Evolutionary conservation across 2,329 filamentous ascomycete genomes (phyloP).

Genomic region (Plenodomus tracheiphilus): DNA sequence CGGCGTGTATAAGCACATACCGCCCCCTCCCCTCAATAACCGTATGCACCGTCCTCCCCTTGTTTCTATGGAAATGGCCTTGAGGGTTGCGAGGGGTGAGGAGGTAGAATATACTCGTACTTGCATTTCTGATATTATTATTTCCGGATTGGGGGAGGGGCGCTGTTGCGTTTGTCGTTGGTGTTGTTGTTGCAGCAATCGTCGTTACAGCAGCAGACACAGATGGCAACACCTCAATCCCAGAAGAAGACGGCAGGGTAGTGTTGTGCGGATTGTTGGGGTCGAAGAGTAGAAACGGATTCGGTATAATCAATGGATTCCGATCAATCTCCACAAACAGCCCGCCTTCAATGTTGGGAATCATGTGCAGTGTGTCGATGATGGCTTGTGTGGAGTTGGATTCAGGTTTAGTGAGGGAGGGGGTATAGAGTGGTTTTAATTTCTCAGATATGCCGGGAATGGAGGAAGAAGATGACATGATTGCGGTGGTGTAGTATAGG

Average conservation of each 20-base stretch:
- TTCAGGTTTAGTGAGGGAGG: no score
- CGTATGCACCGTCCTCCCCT: conserved; percentile 65
- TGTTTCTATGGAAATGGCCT: conserved; percentile 67
- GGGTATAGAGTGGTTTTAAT: no score
- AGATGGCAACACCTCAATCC: no score
- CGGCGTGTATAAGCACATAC: conserved; percentile 67
- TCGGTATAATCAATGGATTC: conserved; percentile 53
- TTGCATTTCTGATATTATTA: conserved; percentile 55
- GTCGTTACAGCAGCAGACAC: no score
- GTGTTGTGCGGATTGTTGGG: no score
- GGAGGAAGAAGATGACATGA: no score
- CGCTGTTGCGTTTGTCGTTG: conserved; percentile 21
- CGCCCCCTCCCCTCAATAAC: conserved; percentile 64
- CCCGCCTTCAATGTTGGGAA: conserved; percentile 55
- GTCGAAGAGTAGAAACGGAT: conserved; percentile 56
- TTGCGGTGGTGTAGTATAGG: no score
- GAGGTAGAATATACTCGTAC: conserved; percentile 67
- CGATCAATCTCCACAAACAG: conserved; percentile 55
- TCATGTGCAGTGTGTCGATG: conserved; percentile 44
- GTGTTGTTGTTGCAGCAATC: conserved; percentile 6
- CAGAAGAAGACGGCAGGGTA: no score
- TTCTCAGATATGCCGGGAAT: no score
- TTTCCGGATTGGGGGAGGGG: conserved; percentile 45
- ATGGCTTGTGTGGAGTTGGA: conserved; percentile 13
- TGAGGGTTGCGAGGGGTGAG: conserved; percentile 60